Conservation (phyloP, 768 basidiomycete species). For the Dacryopinax primogenitus region DNA sequence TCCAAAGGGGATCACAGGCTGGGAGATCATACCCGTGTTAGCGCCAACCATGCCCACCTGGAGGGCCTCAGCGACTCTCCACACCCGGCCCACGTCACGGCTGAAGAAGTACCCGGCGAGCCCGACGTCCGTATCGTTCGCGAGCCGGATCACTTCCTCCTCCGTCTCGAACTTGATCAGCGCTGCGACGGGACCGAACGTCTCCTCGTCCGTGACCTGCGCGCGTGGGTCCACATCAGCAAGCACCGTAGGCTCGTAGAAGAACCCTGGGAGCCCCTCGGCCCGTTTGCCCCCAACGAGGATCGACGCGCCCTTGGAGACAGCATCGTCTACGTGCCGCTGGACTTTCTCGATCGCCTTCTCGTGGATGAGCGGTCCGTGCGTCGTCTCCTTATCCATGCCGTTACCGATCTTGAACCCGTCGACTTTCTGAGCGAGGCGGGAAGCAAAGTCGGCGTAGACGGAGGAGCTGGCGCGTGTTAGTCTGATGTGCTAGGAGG, state of each 20-base stretch:
- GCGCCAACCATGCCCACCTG: conserved; percentile 89
- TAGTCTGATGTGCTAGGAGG: background rate
- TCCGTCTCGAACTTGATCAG: conserved; percentile 86
- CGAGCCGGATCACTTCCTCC: conserved; percentile 75
- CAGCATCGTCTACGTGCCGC: conserved; percentile 77
- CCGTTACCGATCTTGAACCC: conserved; percentile 61
- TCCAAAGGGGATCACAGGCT: conserved; percentile 74
- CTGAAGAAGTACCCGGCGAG: conserved; percentile 92
- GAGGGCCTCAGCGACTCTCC: conserved; percentile 86
- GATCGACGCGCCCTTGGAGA: conserved; percentile 71
- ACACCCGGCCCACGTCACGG: conserved; percentile 72
- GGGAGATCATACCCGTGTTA: conserved; percentile 69
- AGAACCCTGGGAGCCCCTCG: conserved; percentile 40
- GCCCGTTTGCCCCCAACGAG: conserved; percentile 75
- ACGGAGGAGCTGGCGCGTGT: conserved; percentile 39
- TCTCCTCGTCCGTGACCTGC: conserved; percentile 67
- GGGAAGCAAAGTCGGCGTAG: conserved; percentile 84
- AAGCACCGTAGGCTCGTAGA: conserved; percentile 82
- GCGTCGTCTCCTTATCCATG: conserved; percentile 70
- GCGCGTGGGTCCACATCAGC: conserved; percentile 64
- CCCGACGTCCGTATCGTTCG: conserved; percentile 72
- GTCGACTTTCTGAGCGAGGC: conserved; percentile 51
- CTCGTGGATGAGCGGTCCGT: conserved; percentile 85
- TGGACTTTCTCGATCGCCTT: conserved; percentile 77
- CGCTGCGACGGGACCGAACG: conserved; percentile 85